These are phyloP conservation scores for Kazachstania bromeliacearum DNA, from an alignment of 805 yeast species.

Conservation along the genomic window DNA sequence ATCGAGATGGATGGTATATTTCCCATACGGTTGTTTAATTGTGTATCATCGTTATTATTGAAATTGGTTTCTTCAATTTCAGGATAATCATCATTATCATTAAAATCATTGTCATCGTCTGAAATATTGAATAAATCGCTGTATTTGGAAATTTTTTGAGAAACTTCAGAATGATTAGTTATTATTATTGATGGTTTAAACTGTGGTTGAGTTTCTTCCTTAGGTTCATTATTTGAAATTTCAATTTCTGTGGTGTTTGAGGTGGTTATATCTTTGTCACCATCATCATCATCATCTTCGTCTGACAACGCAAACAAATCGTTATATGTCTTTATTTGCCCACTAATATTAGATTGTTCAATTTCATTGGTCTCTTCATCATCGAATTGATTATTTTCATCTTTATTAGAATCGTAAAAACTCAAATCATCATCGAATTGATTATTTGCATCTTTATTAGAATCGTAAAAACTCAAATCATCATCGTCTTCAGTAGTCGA, in stretches of 20 bases:
- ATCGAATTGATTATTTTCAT: constrained; percentile 4
- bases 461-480: background rate
- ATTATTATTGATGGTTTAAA: background rate
- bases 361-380: background rate
- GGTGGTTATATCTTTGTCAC: background rate
- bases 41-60: background rate
- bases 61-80: constrained; percentile 1
- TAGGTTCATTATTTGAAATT: background rate
- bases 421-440: background rate
- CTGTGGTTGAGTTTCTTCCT: too few relatives aligned
- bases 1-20: too few relatives aligned
- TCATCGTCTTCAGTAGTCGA: constrained; percentile 13
- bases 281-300: constrained; percentile 1
- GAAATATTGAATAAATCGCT: constrained; percentile 19
- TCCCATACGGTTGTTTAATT: background rate
- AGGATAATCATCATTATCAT: background rate
- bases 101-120: constrained; percentile 12
- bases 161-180: background rate
- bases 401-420: constrained; percentile 6
- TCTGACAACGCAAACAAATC: constrained; percentile 10
- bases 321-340: constrained; percentile 4
- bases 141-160: constrained; percentile 4
- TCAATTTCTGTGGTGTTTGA: background rate
- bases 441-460: background rate
- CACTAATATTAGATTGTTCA: too few relatives aligned